Percentiles rank a stretch among this genome's conserved stretches.
phyloP scores from a whole-genome alignment of 2,329 filamentous ascomycete species.

The Akanthomyces lecanii region DNA sequence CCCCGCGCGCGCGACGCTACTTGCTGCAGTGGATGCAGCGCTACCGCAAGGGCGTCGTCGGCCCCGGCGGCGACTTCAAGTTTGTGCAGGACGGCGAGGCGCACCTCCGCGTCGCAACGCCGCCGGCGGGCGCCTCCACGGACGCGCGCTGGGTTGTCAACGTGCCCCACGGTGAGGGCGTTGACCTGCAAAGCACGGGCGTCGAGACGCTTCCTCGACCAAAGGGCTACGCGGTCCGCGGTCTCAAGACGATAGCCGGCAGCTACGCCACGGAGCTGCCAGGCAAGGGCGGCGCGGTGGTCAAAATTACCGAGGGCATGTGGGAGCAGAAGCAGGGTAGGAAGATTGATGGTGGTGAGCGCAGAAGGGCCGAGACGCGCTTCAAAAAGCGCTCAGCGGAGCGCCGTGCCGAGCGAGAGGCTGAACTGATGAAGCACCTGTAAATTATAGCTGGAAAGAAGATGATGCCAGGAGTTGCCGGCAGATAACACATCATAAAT shows the following conservation, averaged over 20 bases:
- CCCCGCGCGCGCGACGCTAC: conserved; percentile 75
- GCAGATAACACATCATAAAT: neutral
- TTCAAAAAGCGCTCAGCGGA: conserved; percentile 80
- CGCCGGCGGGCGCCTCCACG: conserved; percentile 33
- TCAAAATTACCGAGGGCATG: conserved; percentile 77
- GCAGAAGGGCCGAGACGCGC: conserved; percentile 77
- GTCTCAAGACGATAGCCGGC: conserved; percentile 67
- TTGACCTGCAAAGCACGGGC: conserved; percentile 20
- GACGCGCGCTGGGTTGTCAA: conserved; percentile 52
- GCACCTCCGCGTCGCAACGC: conserved; percentile 45
- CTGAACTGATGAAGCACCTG: conserved; percentile 32
- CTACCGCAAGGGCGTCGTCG: conserved; percentile 72
- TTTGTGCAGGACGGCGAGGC: conserved; percentile 59
- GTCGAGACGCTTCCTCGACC: conserved; percentile 27
- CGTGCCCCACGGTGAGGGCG: conserved; percentile 43
- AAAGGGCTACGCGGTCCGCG: conserved; percentile 58
- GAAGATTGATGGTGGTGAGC: conserved; percentile 96
- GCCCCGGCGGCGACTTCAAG: conserved; percentile 76
- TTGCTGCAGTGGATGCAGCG: conserved; percentile 83
- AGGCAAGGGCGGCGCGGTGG: conserved; percentile 57
- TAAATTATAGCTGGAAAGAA: conserved; percentile 21
- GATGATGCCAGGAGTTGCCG: neutral
- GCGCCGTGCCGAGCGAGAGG: conserved; percentile 62
- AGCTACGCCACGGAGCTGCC: conserved; percentile 68
- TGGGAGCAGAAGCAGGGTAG: conserved; percentile 85